These are phyloP conservation scores for Galeopsis tetrahit DNA, from an alignment of 257 asterid species.

Conservation along the genomic window DNA sequence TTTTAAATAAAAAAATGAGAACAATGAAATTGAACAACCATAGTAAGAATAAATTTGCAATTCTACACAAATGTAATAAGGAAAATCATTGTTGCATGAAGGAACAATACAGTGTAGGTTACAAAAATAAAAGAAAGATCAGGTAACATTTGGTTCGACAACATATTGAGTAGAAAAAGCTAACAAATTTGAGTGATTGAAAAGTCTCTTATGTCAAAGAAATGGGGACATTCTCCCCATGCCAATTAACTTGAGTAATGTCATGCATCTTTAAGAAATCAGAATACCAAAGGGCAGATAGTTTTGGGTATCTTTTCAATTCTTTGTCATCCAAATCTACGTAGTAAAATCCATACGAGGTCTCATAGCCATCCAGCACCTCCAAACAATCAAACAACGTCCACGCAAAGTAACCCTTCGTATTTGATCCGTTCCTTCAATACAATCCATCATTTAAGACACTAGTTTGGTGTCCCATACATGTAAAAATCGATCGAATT, in stretches of 20 bases:
- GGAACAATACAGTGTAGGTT: no score
- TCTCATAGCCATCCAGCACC: slow-evolving; percentile 40
- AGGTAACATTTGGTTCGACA: no score
- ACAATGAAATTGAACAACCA: no score
- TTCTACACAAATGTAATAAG: no score
- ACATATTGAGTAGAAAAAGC: no score
- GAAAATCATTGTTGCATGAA: no score
- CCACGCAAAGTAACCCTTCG: slow-evolving; percentile 47
- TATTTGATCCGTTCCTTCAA: slow-evolving; percentile 49
- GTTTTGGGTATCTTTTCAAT: slow-evolving; percentile 47
- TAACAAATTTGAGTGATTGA: no score
- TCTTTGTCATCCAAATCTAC: slow-evolving; percentile 51
- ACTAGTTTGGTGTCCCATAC: no score
- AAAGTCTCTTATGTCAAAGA: not conserved
- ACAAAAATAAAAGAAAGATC: no score
- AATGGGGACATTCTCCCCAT: not conserved
- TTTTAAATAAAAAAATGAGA: no score
- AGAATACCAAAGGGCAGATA: slow-evolving; percentile 43
- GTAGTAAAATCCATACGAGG: slow-evolving; percentile 45
- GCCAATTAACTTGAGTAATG: not conserved
- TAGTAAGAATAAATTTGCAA: no score
- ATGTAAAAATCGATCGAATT: not conserved
- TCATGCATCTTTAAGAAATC: slow-evolving; percentile 31
- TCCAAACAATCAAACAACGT: slow-evolving; percentile 50
- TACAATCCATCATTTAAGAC: not conserved